Conservation (phyloP, 2,329 filamentous ascomycete genomes). For the Colletotrichum siamense region DNA sequence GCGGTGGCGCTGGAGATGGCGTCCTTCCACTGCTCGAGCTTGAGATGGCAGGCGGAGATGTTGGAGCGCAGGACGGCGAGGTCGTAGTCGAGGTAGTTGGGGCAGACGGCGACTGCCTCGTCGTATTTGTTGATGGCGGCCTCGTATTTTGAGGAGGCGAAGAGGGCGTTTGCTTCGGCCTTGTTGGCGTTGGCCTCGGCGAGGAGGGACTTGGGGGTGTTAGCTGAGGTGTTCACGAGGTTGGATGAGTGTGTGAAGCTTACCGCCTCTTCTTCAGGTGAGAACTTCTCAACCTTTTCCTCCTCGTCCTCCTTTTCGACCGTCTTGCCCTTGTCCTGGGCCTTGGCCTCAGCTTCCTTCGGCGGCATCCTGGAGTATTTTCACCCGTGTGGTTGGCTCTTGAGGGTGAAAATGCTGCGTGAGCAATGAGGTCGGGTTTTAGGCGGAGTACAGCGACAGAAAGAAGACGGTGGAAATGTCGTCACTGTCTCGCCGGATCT, state of each 20-base stretch:
- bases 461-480: neutral
- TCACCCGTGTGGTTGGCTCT: neutral
- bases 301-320: constrained; percentile 27
- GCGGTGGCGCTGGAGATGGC: constrained; percentile 76
- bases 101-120: constrained; percentile 78
- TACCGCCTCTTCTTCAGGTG: constrained; percentile 64
- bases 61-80: constrained; percentile 88
- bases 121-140: constrained; percentile 85
- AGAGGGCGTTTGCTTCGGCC: constrained; percentile 78
- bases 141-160: constrained; percentile 72
- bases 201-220: constrained; percentile 66
- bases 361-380: neutral
- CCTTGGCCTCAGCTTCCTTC: neutral
- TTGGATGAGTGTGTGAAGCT: constrained; percentile 26
- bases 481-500: constrained; percentile 9
- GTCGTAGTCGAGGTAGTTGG: constrained; percentile 86
- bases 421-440: neutral
- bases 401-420: neutral
- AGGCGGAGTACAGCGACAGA: neutral
- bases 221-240: neutral
- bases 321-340: neutral
- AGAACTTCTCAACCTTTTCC: constrained; percentile 43
- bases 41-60: constrained; percentile 86
- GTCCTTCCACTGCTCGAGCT: constrained; percentile 84
- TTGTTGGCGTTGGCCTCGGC: constrained; percentile 77